Base-by-base conservation (phyloP, 2,329 filamentous ascomycete genomes). In the Emmonsia crescens region DNA sequence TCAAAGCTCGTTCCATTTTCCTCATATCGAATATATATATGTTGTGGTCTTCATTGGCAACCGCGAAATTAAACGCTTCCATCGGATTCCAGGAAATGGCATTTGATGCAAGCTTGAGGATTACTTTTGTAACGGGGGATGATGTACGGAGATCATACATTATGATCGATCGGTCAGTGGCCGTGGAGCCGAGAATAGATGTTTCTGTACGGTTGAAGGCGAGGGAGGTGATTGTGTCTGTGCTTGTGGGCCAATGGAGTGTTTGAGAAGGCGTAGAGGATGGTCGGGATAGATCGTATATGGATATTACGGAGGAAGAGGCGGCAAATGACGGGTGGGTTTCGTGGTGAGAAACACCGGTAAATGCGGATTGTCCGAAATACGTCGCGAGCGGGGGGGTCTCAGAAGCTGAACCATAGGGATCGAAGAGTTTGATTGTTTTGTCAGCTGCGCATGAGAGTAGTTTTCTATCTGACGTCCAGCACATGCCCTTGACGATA, bases 161-260 rank as follows among this genome's bases (percentile, higher is more conserved):
- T 49, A 96, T 87, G 63, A 99, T 78, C 33, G 88, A 89, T 65
- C 93, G 85, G 72, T 99, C 94, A 10, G 87, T 89, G 42, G 89
- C 91, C 64, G 88, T 88, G 0, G 91, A 94, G 8, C 87, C 94
- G 36, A 99, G 79, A 51, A 99, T 85, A 0, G 90, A 95, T 0
- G 93, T 96, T 78, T 99, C 94, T 44, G 89, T 89, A 72, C 95
- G 88, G 77, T 97, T 99, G 79, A 97, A 96, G 49, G 89, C 83
- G 62, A 96, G 83, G 14, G 88, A 83, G 51, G 85, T 96, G 75
- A 97, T 94, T 3, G 94, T 97, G 74, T 96, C 94, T 62, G 89
- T 87, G 10, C 87, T 85, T 5, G 89, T 94, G 4, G 93, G 93
- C 91, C 92, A 96, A 64, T 85, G 83, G 16, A 96, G 81, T 29